Percentiles rank a stretch among this genome's conserved stretches.
phyloP scores from a whole-genome alignment of 2,329 filamentous ascomycete genomes.

The Aureobasidium sp. region DNA sequence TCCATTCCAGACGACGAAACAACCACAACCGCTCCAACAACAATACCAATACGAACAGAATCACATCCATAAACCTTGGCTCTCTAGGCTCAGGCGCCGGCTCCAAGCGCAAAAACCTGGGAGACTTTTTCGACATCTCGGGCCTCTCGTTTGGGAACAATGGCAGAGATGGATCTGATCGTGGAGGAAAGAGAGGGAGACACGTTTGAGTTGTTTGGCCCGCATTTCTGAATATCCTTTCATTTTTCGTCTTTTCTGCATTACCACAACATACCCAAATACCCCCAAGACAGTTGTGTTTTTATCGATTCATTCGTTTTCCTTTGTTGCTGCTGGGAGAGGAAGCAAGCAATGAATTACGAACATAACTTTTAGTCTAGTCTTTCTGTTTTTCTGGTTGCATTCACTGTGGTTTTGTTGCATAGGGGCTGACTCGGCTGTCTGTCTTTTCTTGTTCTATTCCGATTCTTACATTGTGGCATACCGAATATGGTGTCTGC shows the following conservation, averaged over 20 bases:
- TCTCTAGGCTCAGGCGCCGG: slow-evolving; percentile 56
- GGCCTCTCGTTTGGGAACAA: slow-evolving; percentile 45
- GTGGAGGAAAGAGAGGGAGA: slow-evolving; percentile 29
- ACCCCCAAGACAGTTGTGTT: not conserved
- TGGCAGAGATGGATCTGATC: slow-evolving; percentile 46
- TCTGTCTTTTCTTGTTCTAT: too few species aligned
- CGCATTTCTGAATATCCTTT: not conserved
- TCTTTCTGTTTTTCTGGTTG: not conserved
- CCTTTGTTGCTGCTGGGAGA: not conserved
- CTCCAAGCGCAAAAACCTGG: slow-evolving; percentile 63
- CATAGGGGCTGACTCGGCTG: not conserved
- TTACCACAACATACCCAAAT: slow-evolving; percentile 3
- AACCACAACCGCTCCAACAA: slow-evolving; percentile 29
- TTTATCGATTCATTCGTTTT: not conserved
- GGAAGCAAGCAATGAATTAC: slow-evolving; percentile 1
- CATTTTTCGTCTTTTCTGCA: not conserved
- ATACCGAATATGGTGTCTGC: not conserved
- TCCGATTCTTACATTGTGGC: not conserved
- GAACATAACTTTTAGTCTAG: not conserved
- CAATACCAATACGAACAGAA: slow-evolving; percentile 22
- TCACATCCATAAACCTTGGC: slow-evolving; percentile 28
- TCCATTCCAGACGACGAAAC: slow-evolving; percentile 19
- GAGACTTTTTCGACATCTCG: slow-evolving; percentile 66
- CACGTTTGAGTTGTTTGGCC: slow-evolving; percentile 22
- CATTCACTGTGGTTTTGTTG: not conserved